Conservation (phyloP, 345 rosid species). For the Populus deltoides region DNA sequence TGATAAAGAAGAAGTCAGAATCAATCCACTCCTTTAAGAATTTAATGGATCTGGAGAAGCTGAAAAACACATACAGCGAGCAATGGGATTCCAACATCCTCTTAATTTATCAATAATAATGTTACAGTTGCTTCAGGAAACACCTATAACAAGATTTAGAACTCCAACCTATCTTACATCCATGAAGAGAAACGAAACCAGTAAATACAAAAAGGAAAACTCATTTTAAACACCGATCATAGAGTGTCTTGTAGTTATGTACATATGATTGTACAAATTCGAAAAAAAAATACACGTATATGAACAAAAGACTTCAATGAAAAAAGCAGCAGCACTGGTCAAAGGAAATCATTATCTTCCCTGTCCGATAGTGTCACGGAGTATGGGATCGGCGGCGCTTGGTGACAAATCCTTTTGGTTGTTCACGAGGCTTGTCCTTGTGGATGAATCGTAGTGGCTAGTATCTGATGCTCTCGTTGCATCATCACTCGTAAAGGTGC, state of each 20-base stretch:
- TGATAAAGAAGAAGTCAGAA: not conserved
- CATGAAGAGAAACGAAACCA: not conserved
- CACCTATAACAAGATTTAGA: not conserved
- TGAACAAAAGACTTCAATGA: not conserved
- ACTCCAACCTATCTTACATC: not conserved
- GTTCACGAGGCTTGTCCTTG: constrained; percentile 9
- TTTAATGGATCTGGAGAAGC: not conserved
- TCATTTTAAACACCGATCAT: not conserved
- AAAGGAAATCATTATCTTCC: constrained; percentile 9
- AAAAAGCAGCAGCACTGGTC: not conserved
- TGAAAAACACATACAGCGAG: not conserved
- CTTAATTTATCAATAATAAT: too few species aligned
- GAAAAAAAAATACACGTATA: not conserved
- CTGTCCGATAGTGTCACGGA: constrained; percentile 21
- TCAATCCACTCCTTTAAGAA: not conserved
- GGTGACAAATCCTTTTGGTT: not conserved
- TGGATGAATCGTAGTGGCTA: constrained; percentile 12
- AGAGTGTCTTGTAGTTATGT: not conserved
- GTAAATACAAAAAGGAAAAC: not conserved
- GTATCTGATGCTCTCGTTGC: constrained; percentile 18
- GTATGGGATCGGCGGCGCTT: constrained; percentile 2
- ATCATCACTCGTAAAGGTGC: constrained; percentile 29
- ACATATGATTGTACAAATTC: not conserved
- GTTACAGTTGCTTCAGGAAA: not conserved
- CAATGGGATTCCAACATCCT: not conserved